Evolutionary conservation across 2,329 filamentous ascomycete species (phyloP), one percentile per base, ranked within the genome.

Genomic region (Neurospora sp.): DNA sequence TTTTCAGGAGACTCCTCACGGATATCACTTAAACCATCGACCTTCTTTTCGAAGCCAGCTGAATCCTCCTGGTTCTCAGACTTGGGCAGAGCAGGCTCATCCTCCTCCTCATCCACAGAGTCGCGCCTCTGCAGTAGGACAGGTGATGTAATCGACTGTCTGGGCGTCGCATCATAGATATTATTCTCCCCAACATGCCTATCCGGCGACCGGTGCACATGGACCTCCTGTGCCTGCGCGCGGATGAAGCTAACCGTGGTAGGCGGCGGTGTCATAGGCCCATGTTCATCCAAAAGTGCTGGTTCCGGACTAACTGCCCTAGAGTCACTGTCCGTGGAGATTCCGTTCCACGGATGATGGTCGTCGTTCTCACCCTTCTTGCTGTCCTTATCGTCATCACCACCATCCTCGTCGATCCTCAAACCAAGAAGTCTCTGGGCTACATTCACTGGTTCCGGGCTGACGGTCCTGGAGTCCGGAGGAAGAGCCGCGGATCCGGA

Each of bases 81-180:
- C 13, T 36, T n/a, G 5, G 0, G 46, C 19, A 52, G 11, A 13
- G 13, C 19, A 28, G 19, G 1, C 4, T 13, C 67, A 28, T 38
- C 4, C 7, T 62, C 52, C 19, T 19, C 46, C 9, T 42, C 40
- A 1, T 17, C 52, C 13, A 62, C 2, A 7, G 33, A 42, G 46
- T 68, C 39, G 6, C 38, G 11, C 39, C 38, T 68, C 10, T 46
- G 38, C 28, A 17, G 4, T 2, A 39, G 19, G 2, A 39, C 38
- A 28, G 71, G 66, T 11, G 69, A 70, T 23, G 73, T 73, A 17
- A 69, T 68, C 39, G 75, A 75, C 33, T 76, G 70, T 2, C 77
- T 76, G 2, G 78, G 78, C 4, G 78, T 79, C 4, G 78, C 77
- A 67, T 79, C 77, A 69, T 79, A 79, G 15, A 79, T 75, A 69